phyloP scores from a whole-genome alignment of 495 filamentous ascomycete genomes.

The Penicillium fimorum region DNA sequence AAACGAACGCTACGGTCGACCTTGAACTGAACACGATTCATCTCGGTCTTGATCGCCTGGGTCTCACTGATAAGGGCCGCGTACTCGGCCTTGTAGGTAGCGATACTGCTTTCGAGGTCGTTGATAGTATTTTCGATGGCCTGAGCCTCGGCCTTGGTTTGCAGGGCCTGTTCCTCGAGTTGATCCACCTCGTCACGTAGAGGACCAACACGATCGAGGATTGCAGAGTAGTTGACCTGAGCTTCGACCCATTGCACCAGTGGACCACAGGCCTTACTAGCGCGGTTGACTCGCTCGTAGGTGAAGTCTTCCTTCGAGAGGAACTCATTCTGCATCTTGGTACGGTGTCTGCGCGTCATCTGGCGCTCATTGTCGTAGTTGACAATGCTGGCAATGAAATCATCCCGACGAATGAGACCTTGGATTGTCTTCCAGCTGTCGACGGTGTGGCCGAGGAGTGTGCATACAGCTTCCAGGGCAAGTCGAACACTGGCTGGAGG shows the following conservation, averaged over 20 bases:
- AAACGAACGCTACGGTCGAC: conserved; percentile 93
- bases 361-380: conserved; percentile 94
- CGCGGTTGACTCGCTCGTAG: conserved; percentile 90
- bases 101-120: conserved; percentile 83
- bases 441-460: conserved; percentile 85
- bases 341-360: conserved; percentile 79
- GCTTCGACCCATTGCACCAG: conserved; percentile 97
- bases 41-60: conserved; percentile 94
- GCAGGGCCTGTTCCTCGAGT: conserved; percentile 82
- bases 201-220: conserved; percentile 91
- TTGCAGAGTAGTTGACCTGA: conserved; percentile 96
- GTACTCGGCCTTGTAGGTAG: conserved; percentile 96
- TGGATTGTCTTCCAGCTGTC: conserved; percentile 88
- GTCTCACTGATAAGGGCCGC: conserved; percentile 95
- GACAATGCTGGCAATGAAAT: conserved; percentile 97
- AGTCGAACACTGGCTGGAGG: conserved; percentile 88
- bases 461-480: conserved; percentile 92
- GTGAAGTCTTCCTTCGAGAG: conserved; percentile 92
- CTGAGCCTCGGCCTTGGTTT: conserved; percentile 92
- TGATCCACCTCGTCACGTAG: conserved; percentile 84
- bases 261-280: conserved; percentile 94
- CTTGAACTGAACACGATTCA: conserved; percentile 95
- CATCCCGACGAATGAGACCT: conserved; percentile 81
- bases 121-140: conserved; percentile 85
- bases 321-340: conserved; percentile 91